Evolutionary conservation across 805 yeast genomes (phyloP).

Genomic region (Lipomyces oligophaga): DNA sequence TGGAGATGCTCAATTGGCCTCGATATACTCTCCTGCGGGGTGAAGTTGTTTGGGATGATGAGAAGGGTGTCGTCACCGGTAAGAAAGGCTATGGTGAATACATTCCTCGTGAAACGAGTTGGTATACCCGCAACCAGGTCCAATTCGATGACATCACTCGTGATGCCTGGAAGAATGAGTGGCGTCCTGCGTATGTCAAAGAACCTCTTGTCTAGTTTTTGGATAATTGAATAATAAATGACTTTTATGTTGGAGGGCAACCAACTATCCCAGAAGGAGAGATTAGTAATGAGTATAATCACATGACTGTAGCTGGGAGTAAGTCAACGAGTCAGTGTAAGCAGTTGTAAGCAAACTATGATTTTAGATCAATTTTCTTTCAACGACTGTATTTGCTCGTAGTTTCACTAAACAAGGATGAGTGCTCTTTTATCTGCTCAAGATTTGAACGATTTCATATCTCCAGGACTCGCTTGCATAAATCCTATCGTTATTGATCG

Average conservation of each 20-base stretch:
- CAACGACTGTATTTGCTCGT: not conserved
- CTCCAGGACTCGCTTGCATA: slow-evolving; percentile 92
- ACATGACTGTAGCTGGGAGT: too few relatives aligned
- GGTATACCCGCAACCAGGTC: slow-evolving; percentile 28
- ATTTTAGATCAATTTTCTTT: too few relatives aligned
- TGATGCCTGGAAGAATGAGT: slow-evolving; percentile 24
- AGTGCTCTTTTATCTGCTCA: slow-evolving; percentile 84
- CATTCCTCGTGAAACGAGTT: slow-evolving; percentile 19
- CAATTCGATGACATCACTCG: slow-evolving; percentile 24
- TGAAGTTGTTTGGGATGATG: slow-evolving; percentile 29
- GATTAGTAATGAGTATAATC: too few relatives aligned
- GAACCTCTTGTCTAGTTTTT: too few relatives aligned
- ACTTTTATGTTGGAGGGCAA: too few relatives aligned
- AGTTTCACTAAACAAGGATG: slow-evolving; percentile 45
- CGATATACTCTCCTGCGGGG: slow-evolving; percentile 43
- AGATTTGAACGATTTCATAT: slow-evolving; percentile 88
- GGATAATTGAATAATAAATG: too few relatives aligned
- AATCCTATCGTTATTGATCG: slow-evolving; percentile 64
- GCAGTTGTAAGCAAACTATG: too few relatives aligned
- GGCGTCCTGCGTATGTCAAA: slow-evolving; percentile 24
- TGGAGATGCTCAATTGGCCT: slow-evolving; percentile 47
- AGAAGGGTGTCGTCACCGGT: slow-evolving; percentile 27
- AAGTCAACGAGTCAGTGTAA: too few relatives aligned
- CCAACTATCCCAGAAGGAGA: too few relatives aligned
- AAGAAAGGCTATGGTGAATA: slow-evolving; percentile 29